Evolutionary conservation across 257 asterid genomes (phyloP).

Genomic region (Penstemon davidsonii): DNA sequence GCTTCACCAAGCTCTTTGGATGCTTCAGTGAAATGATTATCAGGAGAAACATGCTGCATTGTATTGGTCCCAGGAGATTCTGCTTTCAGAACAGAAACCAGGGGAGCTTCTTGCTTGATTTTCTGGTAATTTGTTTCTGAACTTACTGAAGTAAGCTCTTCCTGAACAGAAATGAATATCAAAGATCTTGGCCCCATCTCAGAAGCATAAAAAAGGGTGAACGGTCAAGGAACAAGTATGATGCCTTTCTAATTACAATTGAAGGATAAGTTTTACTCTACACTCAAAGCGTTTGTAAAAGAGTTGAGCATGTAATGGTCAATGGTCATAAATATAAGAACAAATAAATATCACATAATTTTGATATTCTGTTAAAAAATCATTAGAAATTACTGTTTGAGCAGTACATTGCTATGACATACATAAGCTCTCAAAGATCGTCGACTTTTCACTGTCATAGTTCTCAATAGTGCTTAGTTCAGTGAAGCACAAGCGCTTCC

Average conservation of each 20-base stretch:
- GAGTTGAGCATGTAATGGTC: background rate
- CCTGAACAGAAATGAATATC: conserved; percentile 42
- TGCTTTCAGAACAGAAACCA: conserved; percentile 30
- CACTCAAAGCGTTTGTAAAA: conserved; percentile 3
- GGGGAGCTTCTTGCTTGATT: conserved; percentile 38
- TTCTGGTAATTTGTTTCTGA: conserved; percentile 36
- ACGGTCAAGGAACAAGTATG: background rate
- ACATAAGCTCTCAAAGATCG: no score
- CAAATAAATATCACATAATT: background rate
- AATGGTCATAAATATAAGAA: background rate
- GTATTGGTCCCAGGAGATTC: conserved; percentile 37
- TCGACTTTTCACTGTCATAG: no score
- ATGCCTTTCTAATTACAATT: background rate
- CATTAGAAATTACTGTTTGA: no score
- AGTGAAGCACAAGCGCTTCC: no score
- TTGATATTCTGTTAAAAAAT: no score
- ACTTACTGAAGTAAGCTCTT: conserved; percentile 41
- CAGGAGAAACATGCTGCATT: conserved; percentile 36
- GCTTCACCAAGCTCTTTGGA: conserved; percentile 50
- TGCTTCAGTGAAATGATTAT: conserved; percentile 33
- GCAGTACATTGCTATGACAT: no score
- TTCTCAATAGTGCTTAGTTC: no score
- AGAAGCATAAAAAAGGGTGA: conserved; percentile 4
- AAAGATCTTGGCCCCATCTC: conserved; percentile 15
- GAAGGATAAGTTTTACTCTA: background rate